Evolutionary conservation across 1,284 basidiomycete genomes (phyloP).

Genomic region (Rhodotorula mucilaginosa): DNA sequence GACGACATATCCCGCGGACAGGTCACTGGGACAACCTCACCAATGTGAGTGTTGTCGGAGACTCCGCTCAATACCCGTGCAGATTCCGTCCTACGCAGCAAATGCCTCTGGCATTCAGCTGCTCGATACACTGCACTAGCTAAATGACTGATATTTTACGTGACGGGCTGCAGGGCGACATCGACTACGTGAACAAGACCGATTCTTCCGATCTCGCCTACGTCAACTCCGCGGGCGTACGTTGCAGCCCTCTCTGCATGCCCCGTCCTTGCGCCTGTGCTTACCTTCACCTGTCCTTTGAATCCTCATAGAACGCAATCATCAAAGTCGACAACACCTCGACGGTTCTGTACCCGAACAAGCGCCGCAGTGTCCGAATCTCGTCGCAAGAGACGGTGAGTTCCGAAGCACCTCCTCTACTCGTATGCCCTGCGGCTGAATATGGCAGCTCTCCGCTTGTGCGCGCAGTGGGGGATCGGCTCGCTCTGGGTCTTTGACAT

Average conservation of each 20-base stretch:
- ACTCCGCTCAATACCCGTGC: no score
- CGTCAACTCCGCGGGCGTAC: conserved; percentile 28
- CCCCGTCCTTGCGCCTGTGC: accelerated
- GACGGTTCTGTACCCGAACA: conserved; percentile 24
- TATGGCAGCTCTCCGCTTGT: no score
- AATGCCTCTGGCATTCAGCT: neutral
- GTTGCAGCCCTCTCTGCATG: neutral
- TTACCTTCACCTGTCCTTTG: no score
- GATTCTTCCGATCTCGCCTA: conserved; percentile 23
- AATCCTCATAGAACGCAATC: conserved; percentile 11
- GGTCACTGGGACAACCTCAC: conserved; percentile 37
- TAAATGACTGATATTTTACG: no score
- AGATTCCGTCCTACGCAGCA: neutral
- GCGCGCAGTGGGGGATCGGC: conserved; percentile 22
- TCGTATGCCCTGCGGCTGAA: no score
- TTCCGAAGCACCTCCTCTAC: neutral
- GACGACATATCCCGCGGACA: neutral
- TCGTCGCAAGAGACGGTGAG: conserved; percentile 9
- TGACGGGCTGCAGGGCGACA: conserved; percentile 19
- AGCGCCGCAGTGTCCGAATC: conserved; percentile 28
- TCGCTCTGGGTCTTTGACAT: conserved; percentile 32
- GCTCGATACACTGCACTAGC: no score
- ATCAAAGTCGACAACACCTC: conserved; percentile 35
- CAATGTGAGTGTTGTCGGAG: conserved; percentile 3
- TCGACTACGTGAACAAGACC: conserved; percentile 29